Evolutionary conservation across 2,329 filamentous ascomycete genomes (phyloP).

Genomic region (Didymella sp.): DNA sequence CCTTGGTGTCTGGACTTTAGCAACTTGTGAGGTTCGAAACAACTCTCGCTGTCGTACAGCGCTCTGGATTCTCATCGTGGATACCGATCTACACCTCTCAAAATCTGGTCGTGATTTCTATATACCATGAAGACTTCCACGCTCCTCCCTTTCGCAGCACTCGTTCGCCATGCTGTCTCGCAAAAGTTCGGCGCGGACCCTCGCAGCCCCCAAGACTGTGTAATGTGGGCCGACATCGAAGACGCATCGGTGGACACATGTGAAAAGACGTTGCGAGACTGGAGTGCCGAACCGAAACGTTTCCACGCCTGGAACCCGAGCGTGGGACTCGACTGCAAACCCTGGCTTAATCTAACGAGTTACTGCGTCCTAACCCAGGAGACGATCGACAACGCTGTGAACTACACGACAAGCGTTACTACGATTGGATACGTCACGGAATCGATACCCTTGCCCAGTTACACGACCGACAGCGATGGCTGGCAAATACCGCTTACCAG

Average conservation of each 20-base stretch:
- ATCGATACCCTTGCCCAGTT: neutral
- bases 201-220: slow-evolving; percentile 2
- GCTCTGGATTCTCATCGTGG: neutral
- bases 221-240: neutral
- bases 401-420: neutral
- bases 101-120: neutral
- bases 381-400: neutral
- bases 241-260: neutral
- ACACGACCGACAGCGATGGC: slow-evolving; percentile 7
- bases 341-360: neutral
- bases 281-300: neutral
- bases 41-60: neutral
- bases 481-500: slow-evolving; percentile 5
- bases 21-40: neutral
- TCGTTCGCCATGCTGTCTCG: neutral
- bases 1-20: neutral
- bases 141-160: neutral
- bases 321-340: slow-evolving; percentile 9
- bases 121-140: neutral
- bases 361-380: slow-evolving; percentile 9
- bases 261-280: neutral
- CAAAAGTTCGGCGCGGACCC: neutral
- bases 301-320: slow-evolving; percentile 15
- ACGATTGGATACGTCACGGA: neutral
- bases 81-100: neutral